Percentiles rank a stretch among this genome's conserved stretches.
phyloP scores from a whole-genome alignment of 176 grass and related monocot genomes.

The Triticum monococcum region DNA sequence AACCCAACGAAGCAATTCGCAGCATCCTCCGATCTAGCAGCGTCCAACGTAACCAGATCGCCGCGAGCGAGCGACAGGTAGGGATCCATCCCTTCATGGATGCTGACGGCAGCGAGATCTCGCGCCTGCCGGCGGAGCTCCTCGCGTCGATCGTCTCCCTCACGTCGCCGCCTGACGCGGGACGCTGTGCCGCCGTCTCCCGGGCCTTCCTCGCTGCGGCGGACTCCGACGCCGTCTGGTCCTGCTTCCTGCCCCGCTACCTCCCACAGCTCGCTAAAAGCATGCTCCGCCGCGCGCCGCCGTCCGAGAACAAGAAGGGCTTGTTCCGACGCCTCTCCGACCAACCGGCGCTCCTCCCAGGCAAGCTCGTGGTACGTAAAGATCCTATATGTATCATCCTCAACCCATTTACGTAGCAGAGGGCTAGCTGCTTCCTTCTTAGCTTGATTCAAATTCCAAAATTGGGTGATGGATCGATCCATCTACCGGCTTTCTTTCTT shows the following conservation, averaged over 20 bases:
- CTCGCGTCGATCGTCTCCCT: constrained; percentile 34
- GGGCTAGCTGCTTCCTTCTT: too few species aligned
- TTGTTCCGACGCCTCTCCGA: constrained; percentile 51
- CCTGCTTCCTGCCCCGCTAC: constrained; percentile 46
- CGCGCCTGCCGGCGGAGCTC: constrained; percentile 49
- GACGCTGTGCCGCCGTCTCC: constrained; percentile 35
- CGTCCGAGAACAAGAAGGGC: constrained; percentile 28
- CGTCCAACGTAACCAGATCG: too few species aligned
- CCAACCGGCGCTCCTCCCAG: constrained; percentile 37
- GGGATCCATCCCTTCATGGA: too few species aligned
- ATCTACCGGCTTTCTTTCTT: not conserved
- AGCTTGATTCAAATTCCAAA: too few species aligned
- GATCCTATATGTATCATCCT: not conserved
- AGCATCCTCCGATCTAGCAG: too few species aligned
- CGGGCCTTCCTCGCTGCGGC: constrained; percentile 39
- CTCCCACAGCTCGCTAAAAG: constrained; percentile 19
- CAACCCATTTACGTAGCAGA: too few species aligned
- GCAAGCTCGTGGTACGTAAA: not conserved
- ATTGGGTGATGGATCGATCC: too few species aligned
- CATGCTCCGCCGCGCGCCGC: not conserved
- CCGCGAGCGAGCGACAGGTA: too few species aligned
- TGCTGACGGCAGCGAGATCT: not conserved
- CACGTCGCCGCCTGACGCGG: constrained; percentile 41
- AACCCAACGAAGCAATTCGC: too few species aligned
- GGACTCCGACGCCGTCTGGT: constrained; percentile 56